Conservation (phyloP, 805 yeast species). For the Kluyveromyces nonfermentans region DNA sequence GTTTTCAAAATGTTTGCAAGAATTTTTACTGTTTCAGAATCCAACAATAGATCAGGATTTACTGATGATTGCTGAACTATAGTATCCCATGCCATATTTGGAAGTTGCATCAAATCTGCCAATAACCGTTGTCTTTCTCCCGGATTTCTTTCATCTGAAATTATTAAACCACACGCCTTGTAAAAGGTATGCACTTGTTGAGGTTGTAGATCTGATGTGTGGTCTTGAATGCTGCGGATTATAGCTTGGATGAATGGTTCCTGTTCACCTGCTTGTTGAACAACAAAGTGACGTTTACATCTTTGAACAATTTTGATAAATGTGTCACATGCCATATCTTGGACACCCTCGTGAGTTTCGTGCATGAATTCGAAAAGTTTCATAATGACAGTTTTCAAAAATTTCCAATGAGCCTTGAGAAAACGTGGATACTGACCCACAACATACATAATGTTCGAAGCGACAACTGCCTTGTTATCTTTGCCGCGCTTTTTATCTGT, state of each 20-base stretch:
- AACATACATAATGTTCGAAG: slow-evolving; percentile 98
- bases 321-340: slow-evolving; percentile 99
- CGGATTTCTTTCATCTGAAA: slow-evolving; percentile 72
- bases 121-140: slow-evolving; percentile 64
- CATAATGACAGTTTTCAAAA: slow-evolving; percentile 88
- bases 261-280: slow-evolving; percentile 71
- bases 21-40: slow-evolving; percentile 80
- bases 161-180: slow-evolving; percentile 92
- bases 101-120: slow-evolving; percentile 75
- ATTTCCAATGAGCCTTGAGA: slow-evolving; percentile 96
- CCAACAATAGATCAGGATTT: slow-evolving; percentile 69
- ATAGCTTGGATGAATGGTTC: slow-evolving; percentile 91
- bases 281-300: slow-evolving; percentile 92
- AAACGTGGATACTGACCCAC: slow-evolving; percentile 99
- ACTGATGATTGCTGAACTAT: slow-evolving; percentile 77
- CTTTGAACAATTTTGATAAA: slow-evolving; percentile 91
- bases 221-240: slow-evolving; percentile 68
- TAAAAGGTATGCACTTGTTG: slow-evolving; percentile 97
- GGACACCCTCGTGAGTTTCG: slow-evolving; percentile 99
- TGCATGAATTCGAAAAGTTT: slow-evolving; percentile 98
- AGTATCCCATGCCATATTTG: slow-evolving; percentile 90
- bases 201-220: slow-evolving; percentile 88
- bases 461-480: slow-evolving; percentile 97
- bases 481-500: slow-evolving; percentile 97
- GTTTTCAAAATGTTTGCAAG: slow-evolving; percentile 92